These are phyloP conservation scores for Talinum fruticosum DNA, from an alignment of 148 eudicot species.

Conservation along the genomic window DNA sequence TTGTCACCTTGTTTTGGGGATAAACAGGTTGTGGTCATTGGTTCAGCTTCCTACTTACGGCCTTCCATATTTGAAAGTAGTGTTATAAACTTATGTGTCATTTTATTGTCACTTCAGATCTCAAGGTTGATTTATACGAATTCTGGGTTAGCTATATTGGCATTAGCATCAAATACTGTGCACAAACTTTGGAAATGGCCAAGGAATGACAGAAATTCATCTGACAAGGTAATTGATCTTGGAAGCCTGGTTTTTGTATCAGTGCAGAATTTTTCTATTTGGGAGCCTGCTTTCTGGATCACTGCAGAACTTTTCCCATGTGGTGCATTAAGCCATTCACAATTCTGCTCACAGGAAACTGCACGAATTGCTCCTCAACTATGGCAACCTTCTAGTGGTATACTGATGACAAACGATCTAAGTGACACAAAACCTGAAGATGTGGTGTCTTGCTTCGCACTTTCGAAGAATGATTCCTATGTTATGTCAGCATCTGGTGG, in stretches of 20 bases:
- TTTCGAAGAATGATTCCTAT: slow-evolving; percentile 84
- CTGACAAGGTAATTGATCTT: slow-evolving; percentile 56
- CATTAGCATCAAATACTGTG: slow-evolving; percentile 74
- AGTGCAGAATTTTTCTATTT: background rate
- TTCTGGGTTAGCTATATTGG: slow-evolving; percentile 72
- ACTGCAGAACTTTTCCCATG: too few relatives aligned
- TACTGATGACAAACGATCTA: slow-evolving; percentile 75
- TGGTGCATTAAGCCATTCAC: too few relatives aligned
- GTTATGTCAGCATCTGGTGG: slow-evolving; percentile 93
- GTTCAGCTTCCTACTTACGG: too few relatives aligned
- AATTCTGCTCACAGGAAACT: too few relatives aligned
- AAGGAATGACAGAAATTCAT: slow-evolving; percentile 52
- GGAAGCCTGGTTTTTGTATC: background rate
- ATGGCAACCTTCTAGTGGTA: slow-evolving; percentile 87
- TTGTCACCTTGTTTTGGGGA: too few relatives aligned
- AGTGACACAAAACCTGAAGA: slow-evolving; percentile 60
- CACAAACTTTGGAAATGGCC: too few relatives aligned
- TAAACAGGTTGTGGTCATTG: background rate
- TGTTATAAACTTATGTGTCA: background rate
- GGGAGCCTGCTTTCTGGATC: too few relatives aligned
- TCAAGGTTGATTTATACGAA: slow-evolving; percentile 80
- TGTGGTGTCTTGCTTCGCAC: too few relatives aligned
- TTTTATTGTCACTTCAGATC: slow-evolving; percentile 42
- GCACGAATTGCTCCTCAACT: slow-evolving; percentile 61
- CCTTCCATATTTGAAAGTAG: background rate